These are phyloP conservation scores for Hanseniaspora occidentalis DNA, from an alignment of 805 yeast species.

Conservation along the genomic window DNA sequence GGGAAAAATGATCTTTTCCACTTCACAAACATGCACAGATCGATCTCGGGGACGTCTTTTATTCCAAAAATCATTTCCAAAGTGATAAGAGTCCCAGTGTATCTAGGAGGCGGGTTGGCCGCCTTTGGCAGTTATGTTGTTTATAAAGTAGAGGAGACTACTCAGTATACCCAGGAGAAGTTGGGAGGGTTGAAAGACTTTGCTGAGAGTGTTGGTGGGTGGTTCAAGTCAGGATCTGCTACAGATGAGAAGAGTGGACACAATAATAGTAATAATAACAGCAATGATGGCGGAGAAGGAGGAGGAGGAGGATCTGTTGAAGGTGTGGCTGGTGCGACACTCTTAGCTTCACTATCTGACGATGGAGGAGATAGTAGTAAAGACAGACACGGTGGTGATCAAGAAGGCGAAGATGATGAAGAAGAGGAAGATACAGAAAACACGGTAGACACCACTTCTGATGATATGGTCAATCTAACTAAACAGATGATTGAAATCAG, in stretches of 20 bases:
- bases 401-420: constrained; percentile 31
- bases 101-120: constrained; percentile 80
- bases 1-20: background rate
- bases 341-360: constrained; percentile 15
- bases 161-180: constrained; percentile 55
- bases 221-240: constrained; percentile 16
- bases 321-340: constrained; percentile 30
- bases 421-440: constrained; percentile 37
- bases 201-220: constrained; percentile 41
- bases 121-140: constrained; percentile 92
- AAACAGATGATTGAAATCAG: constrained; percentile 96
- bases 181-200: constrained; percentile 49
- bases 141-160: constrained; percentile 83
- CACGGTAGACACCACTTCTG: constrained; percentile 47
- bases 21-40: background rate
- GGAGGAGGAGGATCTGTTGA: constrained; percentile 30
- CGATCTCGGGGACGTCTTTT: constrained; percentile 22
- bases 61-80: constrained; percentile 44
- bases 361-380: constrained; percentile 1
- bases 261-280: constrained; percentile 9
- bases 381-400: constrained; percentile 8
- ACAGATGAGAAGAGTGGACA: constrained; percentile 23
- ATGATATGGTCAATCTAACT: constrained; percentile 79
- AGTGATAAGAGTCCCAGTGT: constrained; percentile 57
- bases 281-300: constrained; percentile 22